Evolutionary conservation across 768 basidiomycete species (phyloP).

Genomic region (Tulasnella calospora): DNA sequence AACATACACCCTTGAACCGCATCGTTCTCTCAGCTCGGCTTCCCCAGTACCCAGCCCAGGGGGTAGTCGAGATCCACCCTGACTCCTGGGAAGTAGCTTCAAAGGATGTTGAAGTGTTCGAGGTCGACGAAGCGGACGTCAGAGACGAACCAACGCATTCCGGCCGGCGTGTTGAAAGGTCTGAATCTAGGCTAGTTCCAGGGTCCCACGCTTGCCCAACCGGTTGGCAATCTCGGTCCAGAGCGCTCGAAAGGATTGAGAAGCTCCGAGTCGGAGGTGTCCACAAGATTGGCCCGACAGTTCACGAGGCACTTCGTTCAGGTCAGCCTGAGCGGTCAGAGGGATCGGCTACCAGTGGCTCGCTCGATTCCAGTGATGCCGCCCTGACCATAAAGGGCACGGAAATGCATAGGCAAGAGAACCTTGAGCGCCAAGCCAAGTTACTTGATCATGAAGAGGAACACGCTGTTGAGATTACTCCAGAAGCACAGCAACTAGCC

Average conservation of each 20-base stretch:
- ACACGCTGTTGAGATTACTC: neutral
- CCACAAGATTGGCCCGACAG: too few relatives aligned
- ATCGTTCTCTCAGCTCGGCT: neutral
- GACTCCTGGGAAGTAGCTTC: neutral
- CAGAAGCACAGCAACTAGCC: neutral
- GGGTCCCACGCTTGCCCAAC: too few relatives aligned
- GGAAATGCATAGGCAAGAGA: too few relatives aligned
- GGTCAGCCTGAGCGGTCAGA: too few relatives aligned
- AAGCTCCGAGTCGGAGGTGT: too few relatives aligned
- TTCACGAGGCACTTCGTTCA: neutral
- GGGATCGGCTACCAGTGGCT: too few relatives aligned
- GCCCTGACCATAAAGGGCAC: too few relatives aligned
- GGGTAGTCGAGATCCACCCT: neutral
- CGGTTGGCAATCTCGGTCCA: too few relatives aligned
- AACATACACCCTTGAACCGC: neutral
- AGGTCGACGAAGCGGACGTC: neutral
- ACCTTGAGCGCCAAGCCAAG: too few relatives aligned
- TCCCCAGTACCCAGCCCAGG: neutral
- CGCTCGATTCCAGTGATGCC: neutral
- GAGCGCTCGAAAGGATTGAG: too few relatives aligned
- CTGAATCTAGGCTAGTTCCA: too few relatives aligned
- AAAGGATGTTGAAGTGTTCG: neutral
- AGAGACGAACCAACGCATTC: neutral
- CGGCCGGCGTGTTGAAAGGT: neutral
- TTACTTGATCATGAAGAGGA: neutral